Evolutionary conservation across 768 basidiomycete genomes (phyloP), one percentile per base, ranked within the genome.

Genomic region (Termitomyces heimii): DNA sequence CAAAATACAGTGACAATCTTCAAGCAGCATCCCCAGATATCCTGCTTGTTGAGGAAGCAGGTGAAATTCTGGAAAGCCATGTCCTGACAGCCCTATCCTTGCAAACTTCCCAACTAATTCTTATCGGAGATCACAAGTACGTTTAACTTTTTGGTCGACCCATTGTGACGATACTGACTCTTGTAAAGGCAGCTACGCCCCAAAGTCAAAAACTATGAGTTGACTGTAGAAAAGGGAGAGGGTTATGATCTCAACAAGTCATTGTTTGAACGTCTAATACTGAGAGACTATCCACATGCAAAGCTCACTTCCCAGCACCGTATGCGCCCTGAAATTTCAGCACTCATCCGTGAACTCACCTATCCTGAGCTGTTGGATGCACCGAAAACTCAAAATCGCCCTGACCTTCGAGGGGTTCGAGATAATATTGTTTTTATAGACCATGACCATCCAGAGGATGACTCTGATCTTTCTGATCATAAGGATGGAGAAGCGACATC

Each of bases 241-340:
- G 86, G 85, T 3, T 88, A 74, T 61, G 83, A 88, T 58, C 73
- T 89, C 24, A 89, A 89, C 55, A 70, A 74, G 50, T 86, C 85
- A 0, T 70, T 89, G 0, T 89, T 89, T 60, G 88, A 89, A 59
- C 82, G 87, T 5, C 77, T 88, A 1, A 82, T 88, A 20, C 66
- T 81, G 10, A 77, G 77, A 57, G 80, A 77, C 0, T 89, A 82
- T 62, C 87, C 87, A 0, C 86, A 89, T 64, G 61, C 69, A 47
- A 82, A 77, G 0, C 77, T 89, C 18, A 65, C 61, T 0, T 64
- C 76, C 44, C 88, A 89, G 58, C 87, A 88, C 63, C 81, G 88
- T 13, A 89, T 89, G 88, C 77, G 87, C 8, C 88, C 87, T 0
- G 85, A 88, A 60, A 88, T 89, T 13, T 85, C 88, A 6, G 62